Evolutionary conservation across 2,329 filamentous ascomycete genomes (phyloP), one percentile per base, ranked within the genome.

Genomic region (Amauroascus verrucosus): DNA sequence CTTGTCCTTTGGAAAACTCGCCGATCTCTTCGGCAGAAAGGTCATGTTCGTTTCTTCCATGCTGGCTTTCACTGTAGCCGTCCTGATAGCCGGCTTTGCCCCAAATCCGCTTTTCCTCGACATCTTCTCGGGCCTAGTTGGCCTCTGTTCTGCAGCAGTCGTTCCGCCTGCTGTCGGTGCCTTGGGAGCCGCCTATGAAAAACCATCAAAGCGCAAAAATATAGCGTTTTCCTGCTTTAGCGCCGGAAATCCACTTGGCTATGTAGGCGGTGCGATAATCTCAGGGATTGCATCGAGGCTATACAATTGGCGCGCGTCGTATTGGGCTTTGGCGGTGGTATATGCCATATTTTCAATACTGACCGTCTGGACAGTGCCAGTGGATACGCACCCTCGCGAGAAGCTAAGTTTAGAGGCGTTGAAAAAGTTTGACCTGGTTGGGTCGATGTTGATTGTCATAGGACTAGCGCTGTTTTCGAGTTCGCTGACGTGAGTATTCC

Each of bases 401-500:
- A 48, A 54, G 24, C 26, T 49, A 8, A 44, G 24, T 18, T 37
- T 9, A 18, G 48, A 51, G 40, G 48, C 48, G 9, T 44, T 51
- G 37, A 67, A 78, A 16, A 70, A 71, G 24, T 88, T 89, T 83
- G 53, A 54, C 49, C 20, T 49, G 37, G 35, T 54, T 18, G 53
- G 53, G 11, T 43, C 53, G 33, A 35, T 50, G 37, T 37, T 49
- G 7, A 46, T 49, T 35, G 47, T 54, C n/a, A 28, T 47, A 6
- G 53, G 53, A 28, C 16, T 54, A 18, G 53, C 40, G 2, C 11
- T 54, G 22, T 88, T 0, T 91, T 83, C 61, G 83, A 86, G 0
- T 78, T 93, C 50, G 88, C 85, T 0, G 82, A 87, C 48, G 48
- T 44, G 35, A 44, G 48, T 47, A 83, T 82, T 6, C 78, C 81